Conservation (phyloP, 208 protist genomes). For the Trypanosoma scelopori region DNA sequence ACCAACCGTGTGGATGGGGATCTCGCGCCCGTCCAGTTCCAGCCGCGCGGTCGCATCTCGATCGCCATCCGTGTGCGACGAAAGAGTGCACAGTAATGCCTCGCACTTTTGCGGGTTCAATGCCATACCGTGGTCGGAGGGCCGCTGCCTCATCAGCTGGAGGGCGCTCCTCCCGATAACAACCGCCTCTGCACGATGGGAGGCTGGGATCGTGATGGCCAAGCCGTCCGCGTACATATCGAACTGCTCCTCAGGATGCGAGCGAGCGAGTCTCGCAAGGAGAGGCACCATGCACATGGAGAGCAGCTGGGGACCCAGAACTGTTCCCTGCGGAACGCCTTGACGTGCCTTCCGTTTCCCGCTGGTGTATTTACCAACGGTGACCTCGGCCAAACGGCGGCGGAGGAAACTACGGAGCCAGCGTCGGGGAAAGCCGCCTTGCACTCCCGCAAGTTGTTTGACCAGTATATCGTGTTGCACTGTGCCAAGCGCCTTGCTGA, state of each 20-base stretch:
- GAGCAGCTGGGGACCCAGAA: background rate
- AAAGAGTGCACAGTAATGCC: constrained; percentile 2
- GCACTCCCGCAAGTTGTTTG: background rate
- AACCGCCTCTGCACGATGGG: background rate
- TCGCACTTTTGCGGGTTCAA: constrained; percentile 6
- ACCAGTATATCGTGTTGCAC: constrained; percentile 5
- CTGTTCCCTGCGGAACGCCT: constrained; percentile 7
- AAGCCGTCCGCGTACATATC: constrained; percentile 10
- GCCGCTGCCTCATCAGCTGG: background rate
- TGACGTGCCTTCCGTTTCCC: background rate
- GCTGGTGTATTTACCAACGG: background rate
- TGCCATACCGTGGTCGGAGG: background rate
- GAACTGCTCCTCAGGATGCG: background rate
- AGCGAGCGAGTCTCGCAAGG: background rate
- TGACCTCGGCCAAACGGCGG: background rate
- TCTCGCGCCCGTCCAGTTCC: background rate
- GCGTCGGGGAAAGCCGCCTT: background rate
- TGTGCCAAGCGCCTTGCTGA: constrained; percentile 1
- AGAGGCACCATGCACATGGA: constrained; percentile 7
- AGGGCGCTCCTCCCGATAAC: background rate
- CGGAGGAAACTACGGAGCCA: constrained; percentile 8
- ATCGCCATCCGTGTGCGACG: constrained; percentile 5
- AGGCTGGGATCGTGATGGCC: background rate
- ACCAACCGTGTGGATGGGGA: background rate
- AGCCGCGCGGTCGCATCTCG: background rate